Evolutionary conservation across 2,329 filamentous ascomycete species (phyloP).

Genomic region (Davidsoniella virescens): DNA sequence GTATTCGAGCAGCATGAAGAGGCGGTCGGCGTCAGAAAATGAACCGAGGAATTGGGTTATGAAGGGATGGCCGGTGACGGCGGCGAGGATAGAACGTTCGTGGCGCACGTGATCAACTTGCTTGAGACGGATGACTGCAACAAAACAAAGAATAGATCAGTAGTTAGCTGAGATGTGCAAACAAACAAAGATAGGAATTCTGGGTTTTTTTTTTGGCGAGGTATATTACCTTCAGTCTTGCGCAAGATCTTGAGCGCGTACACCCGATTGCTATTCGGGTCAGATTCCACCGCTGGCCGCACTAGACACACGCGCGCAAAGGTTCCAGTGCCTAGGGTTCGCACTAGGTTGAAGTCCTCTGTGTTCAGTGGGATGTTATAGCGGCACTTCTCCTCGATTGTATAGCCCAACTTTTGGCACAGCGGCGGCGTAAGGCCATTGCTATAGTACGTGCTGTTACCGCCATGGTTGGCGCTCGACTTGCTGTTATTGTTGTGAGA

Average conservation of each 20-base stretch:
- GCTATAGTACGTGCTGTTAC: background rate
- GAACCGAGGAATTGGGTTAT: conserved; percentile 65
- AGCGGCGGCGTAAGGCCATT: background rate
- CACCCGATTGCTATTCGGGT: conserved; percentile 45
- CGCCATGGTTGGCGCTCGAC: no score
- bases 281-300: conserved; percentile 38
- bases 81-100: conserved; percentile 61
- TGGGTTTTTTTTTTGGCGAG: background rate
- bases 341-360: conserved; percentile 54
- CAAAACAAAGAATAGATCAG: background rate
- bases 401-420: background rate
- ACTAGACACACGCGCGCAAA: conserved; percentile 74
- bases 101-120: conserved; percentile 77
- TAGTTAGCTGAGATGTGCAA: background rate
- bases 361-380: conserved; percentile 19
- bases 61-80: conserved; percentile 67
- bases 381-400: conserved; percentile 11
- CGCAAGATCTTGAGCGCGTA: conserved; percentile 70
- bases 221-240: conserved; percentile 32
- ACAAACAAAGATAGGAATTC: background rate
- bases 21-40: conserved; percentile 61
- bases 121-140: conserved; percentile 56
- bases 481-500: no score
- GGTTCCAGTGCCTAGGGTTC: conserved; percentile 64
- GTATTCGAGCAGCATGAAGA: conserved; percentile 75